Evolutionary conservation across 768 basidiomycete species (phyloP), one percentile per base, ranked within the genome.

Genomic region (Lyophyllum shimeji): DNA sequence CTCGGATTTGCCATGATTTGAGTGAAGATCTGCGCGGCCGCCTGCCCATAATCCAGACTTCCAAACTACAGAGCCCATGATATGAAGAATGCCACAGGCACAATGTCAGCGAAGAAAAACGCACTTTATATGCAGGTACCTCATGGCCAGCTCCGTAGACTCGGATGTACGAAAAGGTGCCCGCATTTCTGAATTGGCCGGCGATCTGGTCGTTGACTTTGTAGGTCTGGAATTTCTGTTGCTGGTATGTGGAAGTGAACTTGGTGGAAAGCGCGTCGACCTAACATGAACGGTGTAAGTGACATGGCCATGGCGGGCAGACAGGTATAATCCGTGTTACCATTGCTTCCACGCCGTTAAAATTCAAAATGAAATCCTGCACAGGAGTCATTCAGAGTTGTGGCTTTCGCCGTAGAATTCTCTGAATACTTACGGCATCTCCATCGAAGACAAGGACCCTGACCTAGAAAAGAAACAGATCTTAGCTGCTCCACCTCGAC

Each of bases 121-220:
- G 50, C 39, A 75, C 76, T 61, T 69, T 73, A 53, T 81, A 81
- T 1, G 78, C 76, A 24, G 79, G 76, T n/a, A 79, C 78, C 52
- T 80, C 76, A 55, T 81, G 78, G 0, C 77, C 78, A 20, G 79
- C 76, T 15, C 75, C 75, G 54, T 69, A 80, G 31, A 84, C 74
- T 8, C 83, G 74, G 11, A 85, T 63, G 58, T 84, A 85, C 7
- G 82, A 82, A 65, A 77, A 74, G 1, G 72, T 80, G 11, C 83
- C 83, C 3, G 83, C 82, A 55, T 82, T 83, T 70, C 85, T 85
- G 70, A 71, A 83, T 29, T 79, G 66, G 2, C 83, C 84, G 4
- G 84, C 71, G 2, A 65, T 55, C 54, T 78, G 72, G 0, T 83
- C 84, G 1, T 71, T 63, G 17, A 86, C 83, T 0, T 72, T 82